phyloP scores from a whole-genome alignment of 441 rosid species.

The Adansonia grandidieri region DNA sequence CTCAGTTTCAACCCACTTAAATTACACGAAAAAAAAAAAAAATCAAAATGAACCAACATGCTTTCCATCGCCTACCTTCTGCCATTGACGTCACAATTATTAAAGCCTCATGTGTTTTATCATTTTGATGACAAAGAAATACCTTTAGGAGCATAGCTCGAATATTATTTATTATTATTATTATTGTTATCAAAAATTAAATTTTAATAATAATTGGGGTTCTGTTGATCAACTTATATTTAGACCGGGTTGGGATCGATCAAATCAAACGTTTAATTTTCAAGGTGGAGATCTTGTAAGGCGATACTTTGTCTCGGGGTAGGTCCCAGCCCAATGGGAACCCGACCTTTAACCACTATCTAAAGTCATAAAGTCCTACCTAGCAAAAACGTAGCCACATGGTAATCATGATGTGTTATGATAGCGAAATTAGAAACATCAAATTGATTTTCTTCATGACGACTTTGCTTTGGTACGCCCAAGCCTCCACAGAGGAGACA shows the following conservation, averaged over 20 bases:
- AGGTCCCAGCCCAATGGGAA: not conserved
- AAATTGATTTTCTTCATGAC: constrained; percentile 18
- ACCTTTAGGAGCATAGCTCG: not conserved
- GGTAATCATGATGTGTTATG: not conserved
- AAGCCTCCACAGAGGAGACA: constrained; percentile 49
- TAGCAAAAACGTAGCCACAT: not conserved
- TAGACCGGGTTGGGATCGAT: not conserved
- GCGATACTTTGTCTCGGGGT: constrained; percentile 3
- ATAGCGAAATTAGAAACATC: constrained; percentile 3
- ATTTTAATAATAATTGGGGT: not conserved
- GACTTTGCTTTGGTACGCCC: constrained; percentile 31
- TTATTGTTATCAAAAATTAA: not conserved
- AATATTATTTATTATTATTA: not conserved
- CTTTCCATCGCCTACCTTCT: not conserved
- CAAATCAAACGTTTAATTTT: constrained; percentile 4
- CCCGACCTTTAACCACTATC: not conserved
- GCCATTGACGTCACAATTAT: not conserved
- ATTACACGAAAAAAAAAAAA: not conserved
- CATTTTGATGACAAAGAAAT: not conserved
- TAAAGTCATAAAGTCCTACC: not conserved
- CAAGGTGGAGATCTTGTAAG: constrained; percentile 11
- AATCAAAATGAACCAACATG: not conserved
- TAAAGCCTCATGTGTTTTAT: not conserved
- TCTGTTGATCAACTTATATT: not conserved
- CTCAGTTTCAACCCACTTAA: not conserved